Percentiles rank a stretch among this genome's conserved stretches.
Conservation (phyloP, 2,329 filamentous ascomycete genomes). For the Xylariomycetidae sp. region DNA sequence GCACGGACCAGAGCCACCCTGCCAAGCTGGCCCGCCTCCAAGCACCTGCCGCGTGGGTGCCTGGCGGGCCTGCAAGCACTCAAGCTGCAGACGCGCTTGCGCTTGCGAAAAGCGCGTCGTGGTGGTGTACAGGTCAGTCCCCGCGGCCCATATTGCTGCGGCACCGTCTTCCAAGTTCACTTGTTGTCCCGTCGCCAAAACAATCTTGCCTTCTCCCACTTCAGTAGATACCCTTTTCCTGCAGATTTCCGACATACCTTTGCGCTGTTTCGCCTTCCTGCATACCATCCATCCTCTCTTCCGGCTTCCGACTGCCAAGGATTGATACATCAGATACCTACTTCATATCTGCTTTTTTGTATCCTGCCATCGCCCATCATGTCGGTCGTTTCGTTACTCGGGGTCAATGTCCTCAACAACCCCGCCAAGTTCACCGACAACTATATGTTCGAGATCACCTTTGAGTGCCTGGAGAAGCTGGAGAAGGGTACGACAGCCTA, state of each 20-base stretch:
- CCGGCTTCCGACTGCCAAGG: too few relatives aligned
- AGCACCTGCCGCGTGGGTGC: slow-evolving; percentile 5
- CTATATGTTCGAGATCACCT: slow-evolving; percentile 98
- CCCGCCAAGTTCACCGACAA: slow-evolving; percentile 87
- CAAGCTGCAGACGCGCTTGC: too few relatives aligned
- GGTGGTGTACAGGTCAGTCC: slow-evolving; percentile 1
- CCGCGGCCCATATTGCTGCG: slow-evolving; percentile 2
- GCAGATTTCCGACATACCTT: too few relatives aligned
- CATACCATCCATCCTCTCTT: too few relatives aligned
- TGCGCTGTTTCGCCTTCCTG: too few relatives aligned
- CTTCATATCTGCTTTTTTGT: slow-evolving; percentile 2
- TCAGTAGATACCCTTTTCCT: too few relatives aligned
- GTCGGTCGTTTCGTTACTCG: slow-evolving; percentile 94
- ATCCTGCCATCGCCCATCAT: slow-evolving; percentile 42
- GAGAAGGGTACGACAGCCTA: slow-evolving; percentile 65
- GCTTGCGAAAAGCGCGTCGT: slow-evolving; percentile 10
- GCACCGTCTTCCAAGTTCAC: too few relatives aligned
- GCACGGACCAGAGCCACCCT: too few relatives aligned
- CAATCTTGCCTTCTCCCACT: too few relatives aligned
- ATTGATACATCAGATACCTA: slow-evolving; percentile 1
- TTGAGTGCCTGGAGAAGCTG: slow-evolving; percentile 90
- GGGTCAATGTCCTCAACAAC: slow-evolving; percentile 95
- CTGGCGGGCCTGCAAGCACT: slow-evolving; percentile 21
- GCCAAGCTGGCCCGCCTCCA: too few relatives aligned
- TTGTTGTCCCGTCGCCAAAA: too few relatives aligned